These are phyloP conservation scores for Symbiodinium natans DNA, from an alignment of 73 alveolate genomes.

Conservation along the genomic window DNA sequence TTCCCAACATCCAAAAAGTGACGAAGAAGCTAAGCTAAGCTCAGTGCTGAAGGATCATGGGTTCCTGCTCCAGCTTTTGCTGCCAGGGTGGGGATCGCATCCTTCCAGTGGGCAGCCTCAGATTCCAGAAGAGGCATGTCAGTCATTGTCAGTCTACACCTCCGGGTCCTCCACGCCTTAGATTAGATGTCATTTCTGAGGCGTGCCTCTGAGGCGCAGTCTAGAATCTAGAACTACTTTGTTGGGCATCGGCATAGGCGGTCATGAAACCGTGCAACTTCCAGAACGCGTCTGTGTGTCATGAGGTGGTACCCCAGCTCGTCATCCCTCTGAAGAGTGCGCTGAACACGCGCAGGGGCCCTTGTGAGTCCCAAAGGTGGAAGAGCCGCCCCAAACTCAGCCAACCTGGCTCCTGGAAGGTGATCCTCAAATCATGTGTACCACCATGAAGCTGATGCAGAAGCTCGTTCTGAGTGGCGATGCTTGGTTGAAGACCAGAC, in stretches of 20 bases:
- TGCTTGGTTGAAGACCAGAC: not conserved
- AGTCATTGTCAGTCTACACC: no score
- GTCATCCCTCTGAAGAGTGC: slow-evolving; percentile 98
- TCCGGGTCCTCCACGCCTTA: no score
- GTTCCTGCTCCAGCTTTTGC: no score
- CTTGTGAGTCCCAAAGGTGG: not conserved
- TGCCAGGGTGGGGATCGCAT: slow-evolving; percentile 83
- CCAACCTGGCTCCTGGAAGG: not conserved
- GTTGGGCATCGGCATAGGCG: slow-evolving; percentile 43
- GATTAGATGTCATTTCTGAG: not conserved
- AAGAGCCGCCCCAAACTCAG: not conserved
- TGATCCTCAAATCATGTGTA: slow-evolving; percentile 99
- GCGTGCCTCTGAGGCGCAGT: no score
- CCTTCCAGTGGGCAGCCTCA: slow-evolving; percentile 38
- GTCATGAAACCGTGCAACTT: no score
- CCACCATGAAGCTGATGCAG: slow-evolving; percentile 98
- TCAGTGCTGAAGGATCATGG: no score
- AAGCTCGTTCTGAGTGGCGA: slow-evolving; percentile 97
- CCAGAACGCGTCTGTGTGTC: no score
- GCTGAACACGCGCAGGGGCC: slow-evolving; percentile 98
- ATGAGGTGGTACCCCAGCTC: slow-evolving; percentile 99
- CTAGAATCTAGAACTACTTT: not conserved
- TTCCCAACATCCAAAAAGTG: no score
- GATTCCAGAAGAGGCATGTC: no score
- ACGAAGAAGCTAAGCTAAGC: no score